Base-by-base conservation (phyloP, 2,329 filamentous ascomycete species). In the Botryosphaeria dothidea region DNA sequence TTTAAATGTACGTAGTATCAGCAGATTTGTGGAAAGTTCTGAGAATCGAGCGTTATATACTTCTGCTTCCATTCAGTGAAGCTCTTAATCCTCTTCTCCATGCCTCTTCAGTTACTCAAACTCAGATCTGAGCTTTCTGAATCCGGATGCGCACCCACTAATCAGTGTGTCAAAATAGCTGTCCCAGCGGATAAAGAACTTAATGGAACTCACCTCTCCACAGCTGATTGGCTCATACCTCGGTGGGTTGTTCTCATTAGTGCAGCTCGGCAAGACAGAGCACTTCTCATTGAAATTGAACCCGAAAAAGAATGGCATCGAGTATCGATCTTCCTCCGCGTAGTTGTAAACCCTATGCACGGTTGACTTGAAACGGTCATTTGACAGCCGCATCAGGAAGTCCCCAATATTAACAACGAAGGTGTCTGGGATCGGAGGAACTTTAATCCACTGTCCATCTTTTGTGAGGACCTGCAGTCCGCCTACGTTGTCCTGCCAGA, bases 381-480 rank as follows among this genome's bases (percentile, higher is more conserved):
- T 79, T 15, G 77, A 79, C n/a, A 78, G 75, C 27, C 78, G 62
- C 63, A 78, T 78, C 5, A 80, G 65, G 61, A 79, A 79, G 62
- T 80, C 76, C 0, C 76, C 78, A 45, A 80, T 74, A 49, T 80
- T 80, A 36, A 79, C 77, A 2, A 80, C 78, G 27, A 80, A 77
- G 0, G 74, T 74, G 51, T 74, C 68, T 2, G 73, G 73, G 23
- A 73, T 66, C 0, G 74, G 75, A 1, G 74, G 71, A 6, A 78
- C 79, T 7, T 74, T 74, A 6, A 81, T 13, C 38, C 38, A 41
- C 38, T 41, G 8, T 7, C 17, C 38, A 13, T 13, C 1, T 13
- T 7, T 13, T 7, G 70, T 78, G 78, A 81, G 1, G 8, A 41
- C 38, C 38, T 41, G 38, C 38, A 41, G 38, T 13, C 38, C 38